phyloP scores from a whole-genome alignment of 2,329 filamentous ascomycete species.

The Chrysoporthe austroafricana region DNA sequence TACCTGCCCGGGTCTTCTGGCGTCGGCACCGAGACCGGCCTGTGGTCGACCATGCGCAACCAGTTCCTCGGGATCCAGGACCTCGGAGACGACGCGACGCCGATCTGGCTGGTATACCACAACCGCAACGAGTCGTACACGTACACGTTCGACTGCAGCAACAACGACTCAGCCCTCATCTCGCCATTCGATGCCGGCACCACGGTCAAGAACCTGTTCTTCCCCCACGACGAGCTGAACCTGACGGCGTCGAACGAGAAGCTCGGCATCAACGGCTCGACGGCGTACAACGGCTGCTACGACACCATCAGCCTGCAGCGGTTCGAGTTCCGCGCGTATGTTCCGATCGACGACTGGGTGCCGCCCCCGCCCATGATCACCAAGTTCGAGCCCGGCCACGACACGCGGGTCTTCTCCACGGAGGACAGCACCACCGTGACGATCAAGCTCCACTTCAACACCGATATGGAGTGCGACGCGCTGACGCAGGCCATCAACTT shows the following conservation, averaged over 20 bases:
- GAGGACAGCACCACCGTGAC: conserved; percentile 40
- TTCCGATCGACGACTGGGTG: conserved; percentile 55
- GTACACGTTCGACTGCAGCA: conserved; percentile 52
- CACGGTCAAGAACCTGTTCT: conserved; percentile 66
- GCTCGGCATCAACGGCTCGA: conserved; percentile 51
- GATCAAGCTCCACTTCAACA: conserved; percentile 60
- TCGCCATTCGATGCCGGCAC: conserved; percentile 57
- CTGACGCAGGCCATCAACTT: conserved; percentile 54
- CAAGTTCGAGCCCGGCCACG: conserved; percentile 62
- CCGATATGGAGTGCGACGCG: conserved; percentile 57
- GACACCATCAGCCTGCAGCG: conserved; percentile 52
- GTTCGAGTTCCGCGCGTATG: conserved; percentile 63
- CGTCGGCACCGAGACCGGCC: conserved; percentile 55
- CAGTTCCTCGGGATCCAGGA: conserved; percentile 50
- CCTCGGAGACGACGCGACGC: conserved; percentile 45
- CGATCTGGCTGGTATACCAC: conserved; percentile 55
- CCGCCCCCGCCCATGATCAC: conserved; percentile 60
- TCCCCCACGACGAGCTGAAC: conserved; percentile 60
- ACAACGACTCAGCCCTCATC: conserved; percentile 53
- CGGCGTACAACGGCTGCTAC: conserved; percentile 57
- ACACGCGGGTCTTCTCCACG: conserved; percentile 58
- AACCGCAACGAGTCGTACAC: conserved; percentile 54
- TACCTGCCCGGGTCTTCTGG: conserved; percentile 56
- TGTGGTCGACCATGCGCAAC: conserved; percentile 63
- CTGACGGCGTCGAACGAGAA: conserved; percentile 48